Base-by-base conservation (phyloP, 2,329 filamentous ascomycete species). In the Colletotrichum cordylinicola region DNA sequence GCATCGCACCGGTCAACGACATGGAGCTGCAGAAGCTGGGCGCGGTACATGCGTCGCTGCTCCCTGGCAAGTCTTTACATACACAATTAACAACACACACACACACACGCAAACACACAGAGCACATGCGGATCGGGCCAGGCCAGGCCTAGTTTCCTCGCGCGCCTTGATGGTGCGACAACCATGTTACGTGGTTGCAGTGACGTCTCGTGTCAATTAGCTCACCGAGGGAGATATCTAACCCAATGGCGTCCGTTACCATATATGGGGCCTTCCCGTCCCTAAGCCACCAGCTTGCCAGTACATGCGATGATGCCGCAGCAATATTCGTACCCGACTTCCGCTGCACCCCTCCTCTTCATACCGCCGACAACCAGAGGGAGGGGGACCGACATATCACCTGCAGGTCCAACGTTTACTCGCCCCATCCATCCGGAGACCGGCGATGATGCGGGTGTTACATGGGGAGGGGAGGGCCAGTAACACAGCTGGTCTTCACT, bases 1-100 rank as follows among this genome's bases (percentile, higher is more conserved):
- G 13, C 37, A 67, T 27, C 61, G 43, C 56, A 74, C 72, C 72
- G 60, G 72, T 74, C 60, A 71, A 74, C 31, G 12, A 58, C 68
- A 27, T 31, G 60, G 15, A 52, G 10, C 65, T 37, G 62, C 18
- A 37, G 33, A 18, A 43, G 12, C 33, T 64, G 61, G 61, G 16
- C 5, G 37, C n/a, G 62, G 9, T 31, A 16, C 21, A 9, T 70
- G 70, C 65, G 68, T 16, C 55, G 39, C 37, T 21, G 52, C 24
- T 33, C 33, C 39, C 56, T 58, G 13, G 33, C 37, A 35, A n/a
- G 29, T n/a, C 24, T 60, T 24, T 43, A n/a, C 33, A 64, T n/a
- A 62, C 56, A 58, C 31, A 24, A 52, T 52, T 21, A 52, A 52
- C 43, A 21, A 21, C 43, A 52, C 43, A 52, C 43, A 21, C 43